Base-by-base conservation (phyloP, 1,284 basidiomycete genomes). In the Papiliotrema nemorosa region DNA sequence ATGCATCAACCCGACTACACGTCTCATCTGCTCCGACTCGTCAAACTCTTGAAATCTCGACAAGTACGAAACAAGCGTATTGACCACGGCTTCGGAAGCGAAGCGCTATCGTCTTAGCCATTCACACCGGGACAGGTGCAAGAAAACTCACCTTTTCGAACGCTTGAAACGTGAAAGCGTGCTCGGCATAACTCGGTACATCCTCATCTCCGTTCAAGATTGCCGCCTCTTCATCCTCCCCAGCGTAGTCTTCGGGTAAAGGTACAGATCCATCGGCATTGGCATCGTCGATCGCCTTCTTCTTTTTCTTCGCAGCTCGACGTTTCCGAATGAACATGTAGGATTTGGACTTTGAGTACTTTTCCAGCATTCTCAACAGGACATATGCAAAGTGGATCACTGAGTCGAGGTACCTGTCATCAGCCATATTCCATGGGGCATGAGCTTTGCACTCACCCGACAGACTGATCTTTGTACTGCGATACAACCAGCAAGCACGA, bases 111-210 rank as follows among this genome's bases (percentile, higher is more conserved):
- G 9, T 27, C 27, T 54, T 43, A 55, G 48, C 43, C 33, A 14
- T n/a, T 9, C 29, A 10, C 18, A 12, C 37, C 42, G 27, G 13
- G 14, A 29, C 27, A 5, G 20, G 12, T 18, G 6, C 38, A 3
- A 45, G 5, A 7, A 37, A 16, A 25, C 85, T 57, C 58, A 91
- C 91, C 79, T 81, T 79, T 73, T 96, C 88, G 59, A 90, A 93
- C 18, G 84, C 81, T 55, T 90, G 85, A 67, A 97, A 91, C 1
- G 87, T 87, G 74, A 94, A 93, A 68, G 86, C 81, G 36, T 88
- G 90, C 67, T 96, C 92, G 44, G 82, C 79, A 50, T 87, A 81
- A 31, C 81, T 77, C 21, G 84, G 82, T 47, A 55, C 57, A 18
- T 86, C 84, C 29, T 80, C 80, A 22, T 88, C 85, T 40, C 80